phyloP scores from a whole-genome alignment of 176 grass and related monocot species.

The Elaeis guineensis region DNA sequence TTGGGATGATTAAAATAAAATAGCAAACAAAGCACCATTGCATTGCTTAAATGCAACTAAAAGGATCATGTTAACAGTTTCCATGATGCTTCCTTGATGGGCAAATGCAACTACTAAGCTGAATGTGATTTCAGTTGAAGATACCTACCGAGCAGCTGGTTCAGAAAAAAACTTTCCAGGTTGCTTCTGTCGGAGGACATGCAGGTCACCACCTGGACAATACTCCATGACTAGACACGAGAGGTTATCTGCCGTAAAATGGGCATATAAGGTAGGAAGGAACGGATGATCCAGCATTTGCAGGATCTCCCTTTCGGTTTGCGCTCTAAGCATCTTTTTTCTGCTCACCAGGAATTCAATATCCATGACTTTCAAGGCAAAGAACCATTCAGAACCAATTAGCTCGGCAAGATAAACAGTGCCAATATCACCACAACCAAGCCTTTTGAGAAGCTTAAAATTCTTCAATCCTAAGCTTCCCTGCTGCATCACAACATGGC shows the following conservation, averaged over 20 bases:
- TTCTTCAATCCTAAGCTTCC: slow-evolving; percentile 78
- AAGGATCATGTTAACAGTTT: no score
- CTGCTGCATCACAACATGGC: slow-evolving; percentile 48
- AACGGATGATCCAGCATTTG: slow-evolving; percentile 98
- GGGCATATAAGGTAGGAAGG: slow-evolving; percentile 82
- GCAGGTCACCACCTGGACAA: slow-evolving; percentile 89
- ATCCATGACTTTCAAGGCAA: slow-evolving; percentile 96
- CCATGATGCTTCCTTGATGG: no score
- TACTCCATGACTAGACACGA: slow-evolving; percentile 96
- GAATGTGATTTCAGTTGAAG: not conserved
- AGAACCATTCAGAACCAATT: slow-evolving; percentile 72
- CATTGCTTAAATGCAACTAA: no score
- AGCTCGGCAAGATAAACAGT: slow-evolving; percentile 95
- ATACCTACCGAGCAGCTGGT: slow-evolving; percentile 63
- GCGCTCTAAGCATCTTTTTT: slow-evolving; percentile 92
- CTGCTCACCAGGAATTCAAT: slow-evolving; percentile 83
- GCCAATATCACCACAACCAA: slow-evolving; percentile 95
- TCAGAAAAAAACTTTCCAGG: slow-evolving; percentile 77
- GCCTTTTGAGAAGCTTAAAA: slow-evolving; percentile 87
- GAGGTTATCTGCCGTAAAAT: slow-evolving; percentile 93
- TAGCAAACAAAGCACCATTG: no score
- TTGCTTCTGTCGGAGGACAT: slow-evolving; percentile 91
- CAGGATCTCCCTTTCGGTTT: slow-evolving; percentile 94
- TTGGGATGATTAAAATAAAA: no score
- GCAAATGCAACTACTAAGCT: no score